These are phyloP conservation scores for Phytophthora fragariae DNA, from an alignment of 352 stramenopile genomes.

Conservation along the genomic window DNA sequence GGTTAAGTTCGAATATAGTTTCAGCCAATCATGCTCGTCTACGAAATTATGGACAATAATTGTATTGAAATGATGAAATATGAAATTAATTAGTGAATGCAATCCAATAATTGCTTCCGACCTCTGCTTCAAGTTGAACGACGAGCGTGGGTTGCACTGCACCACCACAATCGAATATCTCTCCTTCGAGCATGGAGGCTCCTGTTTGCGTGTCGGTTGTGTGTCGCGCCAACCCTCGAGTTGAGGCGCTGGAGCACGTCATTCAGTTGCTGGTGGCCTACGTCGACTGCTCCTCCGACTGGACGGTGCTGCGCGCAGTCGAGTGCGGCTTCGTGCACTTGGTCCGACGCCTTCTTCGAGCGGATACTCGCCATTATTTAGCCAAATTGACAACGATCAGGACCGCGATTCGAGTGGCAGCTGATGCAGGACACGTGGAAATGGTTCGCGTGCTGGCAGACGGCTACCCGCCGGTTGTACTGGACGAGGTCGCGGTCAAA, in stretches of 20 bases:
- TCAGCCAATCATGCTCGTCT: not conserved
- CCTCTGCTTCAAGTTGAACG: conserved; percentile 19
- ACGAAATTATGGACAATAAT: no score
- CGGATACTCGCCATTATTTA: conserved; percentile 35
- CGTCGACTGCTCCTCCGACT: conserved; percentile 44
- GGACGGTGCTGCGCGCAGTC: conserved; percentile 52
- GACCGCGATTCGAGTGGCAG: conserved; percentile 41
- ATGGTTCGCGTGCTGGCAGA: conserved; percentile 17
- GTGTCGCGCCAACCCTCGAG: conserved; percentile 20
- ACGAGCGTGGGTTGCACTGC: conserved; percentile 1
- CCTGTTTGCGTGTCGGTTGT: conserved; percentile 31
- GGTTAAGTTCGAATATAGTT: conserved; percentile 1
- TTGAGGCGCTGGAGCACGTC: conserved; percentile 51
- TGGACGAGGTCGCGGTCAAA: conserved; percentile 36
- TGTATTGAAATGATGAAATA: no score
- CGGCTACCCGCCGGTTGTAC: conserved; percentile 17
- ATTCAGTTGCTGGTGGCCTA: conserved; percentile 45
- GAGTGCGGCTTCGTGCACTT: conserved; percentile 49
- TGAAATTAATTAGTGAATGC: no score
- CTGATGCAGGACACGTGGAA: conserved; percentile 41
- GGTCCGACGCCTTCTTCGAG: conserved; percentile 38
- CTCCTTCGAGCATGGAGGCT: conserved; percentile 8
- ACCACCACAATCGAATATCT: conserved; percentile 32
- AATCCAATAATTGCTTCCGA: no score
- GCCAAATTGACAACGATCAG: conserved; percentile 14